phyloP scores from a whole-genome alignment of 2,329 filamentous ascomycete species.

The Fusarium domesticum region DNA sequence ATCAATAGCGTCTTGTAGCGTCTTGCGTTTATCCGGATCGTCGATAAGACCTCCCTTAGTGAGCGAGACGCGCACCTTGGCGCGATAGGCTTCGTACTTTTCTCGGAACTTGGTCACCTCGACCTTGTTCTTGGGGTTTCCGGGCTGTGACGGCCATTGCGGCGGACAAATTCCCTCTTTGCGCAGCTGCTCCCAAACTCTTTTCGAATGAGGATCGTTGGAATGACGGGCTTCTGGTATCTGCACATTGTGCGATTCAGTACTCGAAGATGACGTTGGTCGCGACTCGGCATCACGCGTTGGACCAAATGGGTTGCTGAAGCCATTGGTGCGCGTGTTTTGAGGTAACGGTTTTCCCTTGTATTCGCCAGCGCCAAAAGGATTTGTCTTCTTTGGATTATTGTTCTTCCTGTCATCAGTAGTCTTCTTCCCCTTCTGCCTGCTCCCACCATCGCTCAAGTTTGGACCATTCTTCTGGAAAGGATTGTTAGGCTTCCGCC shows the following conservation, averaged over 20 bases:
- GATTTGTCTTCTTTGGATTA: conserved; percentile 18
- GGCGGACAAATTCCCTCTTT: conserved; percentile 54
- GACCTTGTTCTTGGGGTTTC: conserved; percentile 48
- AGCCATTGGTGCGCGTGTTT: conserved; percentile 19
- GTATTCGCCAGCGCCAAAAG: conserved; percentile 6
- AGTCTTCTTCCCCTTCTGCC: conserved; percentile 19
- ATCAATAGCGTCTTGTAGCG: conserved; percentile 60
- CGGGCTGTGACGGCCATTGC: conserved; percentile 53
- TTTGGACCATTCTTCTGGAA: conserved; percentile 28
- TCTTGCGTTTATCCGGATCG: conserved; percentile 61
- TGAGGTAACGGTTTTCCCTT: conserved; percentile 14
- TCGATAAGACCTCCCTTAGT: conserved; percentile 61
- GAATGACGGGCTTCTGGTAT: conserved; percentile 24
- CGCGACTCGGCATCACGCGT: conserved; percentile 21
- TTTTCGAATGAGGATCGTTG: conserved; percentile 44
- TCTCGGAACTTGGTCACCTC: conserved; percentile 55
- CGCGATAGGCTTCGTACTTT: conserved; percentile 55
- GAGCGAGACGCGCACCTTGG: conserved; percentile 54
- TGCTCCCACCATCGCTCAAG: conserved; percentile 26
- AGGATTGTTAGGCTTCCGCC: conserved; percentile 26
- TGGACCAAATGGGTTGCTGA: conserved; percentile 14
- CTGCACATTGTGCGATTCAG: conserved; percentile 18
- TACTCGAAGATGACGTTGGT: conserved; percentile 27
- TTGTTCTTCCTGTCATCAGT: conserved; percentile 29
- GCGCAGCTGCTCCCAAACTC: conserved; percentile 51